phyloP scores from a whole-genome alignment of 139 green algal genomes.

The Mesotaenium endlicherianum region DNA sequence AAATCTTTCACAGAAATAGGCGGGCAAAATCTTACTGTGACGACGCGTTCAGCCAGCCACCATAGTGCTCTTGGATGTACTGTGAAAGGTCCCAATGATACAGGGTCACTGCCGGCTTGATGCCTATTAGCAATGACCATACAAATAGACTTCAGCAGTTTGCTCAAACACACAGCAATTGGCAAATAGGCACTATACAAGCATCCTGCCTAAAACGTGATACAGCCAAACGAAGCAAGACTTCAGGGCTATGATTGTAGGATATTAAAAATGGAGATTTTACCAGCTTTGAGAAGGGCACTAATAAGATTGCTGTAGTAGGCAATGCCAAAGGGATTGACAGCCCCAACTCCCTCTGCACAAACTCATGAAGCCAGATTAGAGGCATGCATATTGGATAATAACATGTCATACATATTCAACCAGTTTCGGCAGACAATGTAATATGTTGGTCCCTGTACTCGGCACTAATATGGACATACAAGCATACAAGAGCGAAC shows the following conservation, averaged over 20 bases:
- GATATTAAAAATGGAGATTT: background rate
- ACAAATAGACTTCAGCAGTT: background rate
- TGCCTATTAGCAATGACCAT: background rate
- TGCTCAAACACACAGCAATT: background rate
- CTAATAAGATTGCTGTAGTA: constrained; percentile 20
- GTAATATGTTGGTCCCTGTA: too few relatives aligned
- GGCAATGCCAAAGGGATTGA: background rate
- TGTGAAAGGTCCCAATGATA: constrained; percentile 12
- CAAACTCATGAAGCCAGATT: too few relatives aligned
- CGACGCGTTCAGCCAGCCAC: constrained; percentile 14
- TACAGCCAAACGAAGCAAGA: background rate
- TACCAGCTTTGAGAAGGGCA: constrained; percentile 10
- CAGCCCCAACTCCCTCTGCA: background rate
- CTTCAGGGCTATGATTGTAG: background rate
- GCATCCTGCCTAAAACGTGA: background rate
- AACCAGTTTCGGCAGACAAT: too few relatives aligned
- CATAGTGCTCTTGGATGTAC: background rate
- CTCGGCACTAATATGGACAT: too few relatives aligned
- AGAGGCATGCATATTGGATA: too few relatives aligned
- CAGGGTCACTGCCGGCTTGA: constrained; percentile 11
- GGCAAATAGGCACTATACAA: background rate
- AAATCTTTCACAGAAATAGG: background rate
- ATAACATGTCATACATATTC: too few relatives aligned
- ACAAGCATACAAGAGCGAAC: too few relatives aligned
- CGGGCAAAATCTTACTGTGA: background rate